Base-by-base conservation (phyloP, 176 grass and related monocot species). In the Otatea glauca region DNA sequence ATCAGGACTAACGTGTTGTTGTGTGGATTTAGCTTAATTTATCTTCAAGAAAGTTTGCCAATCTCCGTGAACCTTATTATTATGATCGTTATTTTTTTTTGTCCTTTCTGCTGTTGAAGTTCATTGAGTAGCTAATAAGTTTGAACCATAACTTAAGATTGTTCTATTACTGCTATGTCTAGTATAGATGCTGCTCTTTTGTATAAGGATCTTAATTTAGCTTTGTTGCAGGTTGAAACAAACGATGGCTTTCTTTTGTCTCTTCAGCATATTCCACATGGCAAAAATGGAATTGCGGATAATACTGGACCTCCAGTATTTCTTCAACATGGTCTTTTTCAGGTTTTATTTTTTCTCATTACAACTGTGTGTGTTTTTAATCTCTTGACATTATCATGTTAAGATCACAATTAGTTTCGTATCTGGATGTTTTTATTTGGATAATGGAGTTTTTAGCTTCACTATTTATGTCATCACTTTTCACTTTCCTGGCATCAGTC, bases 281-380 rank as follows among this genome's bases (percentile, higher is more conserved):
- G 92, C 37, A 92, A 77, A 88, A 90, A 85, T 65, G 59, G 71
- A 85, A 48, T 90, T 63, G 23, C 29, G 15, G 27, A 88, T 61
- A 95, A 50, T 38, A 29, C 70, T 74, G 79, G 88, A 34, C 89
- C 91, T 90, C 89, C 92, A 25, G 89, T 98, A 77, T 98, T 93
- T 85, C 95, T 98, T 81, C 95, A 98, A 53, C 95, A 98, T 65
- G 95, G 95, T 43, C 92, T 98, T 81, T 98, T 98, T 90, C 92
- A 95, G 92, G 95, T 34, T 34, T 34, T n/a, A n/a, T 97, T 90
- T 65, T 59, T 72, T 42, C 71, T 85, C 25, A 32, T 81, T 85
- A 65, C 20, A 65, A 37, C 20, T 32, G 32, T 4, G 9, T 41
- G 43, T 64, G 45, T 3, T 53, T 70, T 70, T 62, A 74, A 23